Base-by-base conservation (phyloP, 331 rosid species). In the Rosa hybrid region DNA sequence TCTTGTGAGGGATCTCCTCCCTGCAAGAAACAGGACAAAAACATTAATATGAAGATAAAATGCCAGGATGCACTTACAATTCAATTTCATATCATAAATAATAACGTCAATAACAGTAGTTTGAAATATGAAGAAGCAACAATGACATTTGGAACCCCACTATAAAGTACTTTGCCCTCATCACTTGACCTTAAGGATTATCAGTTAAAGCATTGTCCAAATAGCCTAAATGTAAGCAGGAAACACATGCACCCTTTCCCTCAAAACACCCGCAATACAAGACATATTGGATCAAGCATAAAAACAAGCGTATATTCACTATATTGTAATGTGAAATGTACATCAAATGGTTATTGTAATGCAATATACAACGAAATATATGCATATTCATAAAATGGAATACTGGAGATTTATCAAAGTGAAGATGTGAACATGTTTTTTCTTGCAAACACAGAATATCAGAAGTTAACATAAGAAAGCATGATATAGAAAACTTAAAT, bases 1-100 rank as follows among this genome's bases (percentile, higher is more conserved):
- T 89, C 92, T 79, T 63, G 77, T 78, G 98, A 94, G 81, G 98
- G 98, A 86, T 94, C 98, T 71, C 90, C 92, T 50, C 75, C 91
- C 97, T 92, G 81, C 68, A 54, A 83, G 65, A 78, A 62, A 72
- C 30, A 63, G 56, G 13, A 44, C 12, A 72, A 49, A 65, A 72
- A 39, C 39, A 72, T 69, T 45, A 50, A 18, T 17, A 49, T 34
- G 27, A 62, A 72, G 14, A 39, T 38, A 74, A 21, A 68, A 27
- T 30, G 75, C 63, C 42, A 78, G 41, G 14, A 70, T 13, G 25
- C 34, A 44, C 57, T 2, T 11, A 56, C 14, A 10, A 8, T 8
- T 27, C 45, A 17, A 18, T 50, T 50, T 27, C 49, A 6, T 16
- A 72, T 16, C 25, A 72, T 17, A 49, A 72, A 50, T 41, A 27